A percentile compares a stretch with the other conserved stretches of the same genome.
Evolutionary conservation across 2,329 filamentous ascomycete genomes (phyloP).

Genomic region (Corniculantispora saksenae): DNA sequence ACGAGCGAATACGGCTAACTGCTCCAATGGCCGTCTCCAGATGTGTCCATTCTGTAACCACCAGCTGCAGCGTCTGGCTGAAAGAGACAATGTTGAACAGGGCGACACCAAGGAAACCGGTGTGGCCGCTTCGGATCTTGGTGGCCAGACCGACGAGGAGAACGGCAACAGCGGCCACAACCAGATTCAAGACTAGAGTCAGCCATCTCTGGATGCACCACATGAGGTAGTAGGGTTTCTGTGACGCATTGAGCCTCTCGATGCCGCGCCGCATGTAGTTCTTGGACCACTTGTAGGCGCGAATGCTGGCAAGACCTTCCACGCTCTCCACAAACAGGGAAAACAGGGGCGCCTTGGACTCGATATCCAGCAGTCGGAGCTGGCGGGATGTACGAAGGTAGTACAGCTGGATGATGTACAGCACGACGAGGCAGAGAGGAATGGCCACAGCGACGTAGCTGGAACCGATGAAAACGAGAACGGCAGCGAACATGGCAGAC

Average conservation of each 20-base stretch:
- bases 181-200: conserved; percentile 47
- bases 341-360: conserved; percentile 33
- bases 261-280: conserved; percentile 26
- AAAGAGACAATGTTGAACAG: conserved; percentile 33
- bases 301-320: conserved; percentile 31
- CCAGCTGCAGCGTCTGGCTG: conserved; percentile 30
- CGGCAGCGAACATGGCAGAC: conserved; percentile 29
- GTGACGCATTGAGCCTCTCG: conserved; percentile 35
- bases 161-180: conserved; percentile 46
- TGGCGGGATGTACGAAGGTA: conserved; percentile 36
- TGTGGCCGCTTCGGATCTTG: conserved; percentile 31
- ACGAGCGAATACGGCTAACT: conserved; percentile 30
- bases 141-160: conserved; percentile 48
- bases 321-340: conserved; percentile 31
- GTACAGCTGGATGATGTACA: conserved; percentile 31
- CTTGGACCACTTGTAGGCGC: conserved; percentile 35
- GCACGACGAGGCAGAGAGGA: conserved; percentile 35
- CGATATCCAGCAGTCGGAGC: conserved; percentile 32
- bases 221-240: conserved; percentile 41
- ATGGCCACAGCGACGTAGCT: conserved; percentile 47
- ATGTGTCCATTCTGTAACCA: conserved; percentile 36
- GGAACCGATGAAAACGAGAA: conserved; percentile 47
- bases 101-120: conserved; percentile 31
- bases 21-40: conserved; percentile 32
- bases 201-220: conserved; percentile 53